Base-by-base conservation (phyloP, 2,329 filamentous ascomycete species). In the Truncatella angustata region DNA sequence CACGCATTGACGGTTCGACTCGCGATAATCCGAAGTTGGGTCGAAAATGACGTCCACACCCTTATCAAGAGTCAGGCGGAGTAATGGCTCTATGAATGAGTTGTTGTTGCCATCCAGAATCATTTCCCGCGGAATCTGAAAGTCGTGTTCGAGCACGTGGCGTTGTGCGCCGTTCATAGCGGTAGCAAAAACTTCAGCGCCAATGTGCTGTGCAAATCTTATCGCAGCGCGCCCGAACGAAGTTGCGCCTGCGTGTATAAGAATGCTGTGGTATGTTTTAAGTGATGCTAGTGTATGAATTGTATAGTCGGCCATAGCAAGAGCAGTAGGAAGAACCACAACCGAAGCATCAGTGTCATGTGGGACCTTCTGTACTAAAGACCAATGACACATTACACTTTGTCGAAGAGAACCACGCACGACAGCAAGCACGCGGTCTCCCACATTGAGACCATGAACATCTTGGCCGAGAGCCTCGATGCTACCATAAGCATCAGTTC, bases 31-130 rank as follows among this genome's bases (percentile, higher is more conserved):
- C 44, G 70, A 69, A 0, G 76, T 73, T 0, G 77, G 67, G 55
- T 78, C 76, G 48, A 78, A 77, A 2, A 79, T 64, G 3, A 78
- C 53, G 40, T 80, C 72, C 2, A 77, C 69, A 10, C 70, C 70
- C 3, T 53, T 49, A 1, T 58, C 53, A 12, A 53, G 54, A 1
- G 73, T 76, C 16, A 65, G 49, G 0, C 63, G 54, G 23, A 66
- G 57, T 30, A 78, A 55, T 3, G 57, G 48, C 0, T 60, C 56
- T 9, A 70, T 66, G 16, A 74, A 70, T 16, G 57, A 61, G 23
- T 70, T 66, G 4, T 66, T 61, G 23, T 68, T 65, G 0, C 62
- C 66, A 20, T 65, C 61, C 3, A 81, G 56, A n/a, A 80, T 74
- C 20, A 66, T 66, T 2, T 67, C 53, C 0, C 64, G 44, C 0